phyloP scores from a whole-genome alignment of 2,329 filamentous ascomycete species.

The Helminthosporium solani region DNA sequence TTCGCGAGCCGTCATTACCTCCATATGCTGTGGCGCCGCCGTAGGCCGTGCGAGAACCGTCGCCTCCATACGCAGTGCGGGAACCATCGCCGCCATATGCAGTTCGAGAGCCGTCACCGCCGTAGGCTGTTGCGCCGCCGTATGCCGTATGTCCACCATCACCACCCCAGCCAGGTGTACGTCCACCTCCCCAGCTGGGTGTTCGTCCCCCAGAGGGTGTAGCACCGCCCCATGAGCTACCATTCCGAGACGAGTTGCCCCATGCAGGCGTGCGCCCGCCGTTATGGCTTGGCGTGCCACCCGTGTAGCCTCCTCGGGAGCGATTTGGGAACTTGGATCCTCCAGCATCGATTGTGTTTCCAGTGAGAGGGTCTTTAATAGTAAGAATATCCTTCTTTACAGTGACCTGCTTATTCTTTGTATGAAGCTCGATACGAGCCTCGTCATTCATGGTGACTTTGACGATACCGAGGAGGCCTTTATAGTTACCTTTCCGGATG shows the following conservation, averaged over 20 bases:
- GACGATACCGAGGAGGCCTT: constrained; percentile 90
- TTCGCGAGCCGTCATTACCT: constrained; percentile 41
- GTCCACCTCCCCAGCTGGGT: constrained; percentile 50
- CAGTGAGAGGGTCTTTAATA: constrained; percentile 79
- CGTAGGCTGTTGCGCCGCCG: constrained; percentile 45
- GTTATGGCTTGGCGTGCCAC: constrained; percentile 39
- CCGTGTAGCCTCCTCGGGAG: constrained; percentile 41
- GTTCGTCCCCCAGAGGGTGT: constrained; percentile 44
- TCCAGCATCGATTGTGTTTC: constrained; percentile 71
- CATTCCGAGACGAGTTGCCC: constrained; percentile 45
- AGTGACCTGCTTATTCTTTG: constrained; percentile 87
- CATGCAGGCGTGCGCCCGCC: constrained; percentile 39
- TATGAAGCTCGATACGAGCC: constrained; percentile 89
- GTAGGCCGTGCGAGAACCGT: constrained; percentile 47
- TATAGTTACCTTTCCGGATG: constrained; percentile 83
- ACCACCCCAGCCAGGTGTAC: constrained; percentile 51
- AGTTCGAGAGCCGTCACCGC: constrained; percentile 45
- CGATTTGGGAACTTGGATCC: constrained; percentile 38
- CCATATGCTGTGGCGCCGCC: constrained; percentile 56
- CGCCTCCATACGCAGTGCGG: constrained; percentile 35
- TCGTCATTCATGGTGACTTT: constrained; percentile 87
- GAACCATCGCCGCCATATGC: constrained; percentile 47
- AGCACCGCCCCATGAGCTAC: constrained; percentile 45
- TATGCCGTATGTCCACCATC: constrained; percentile 42
- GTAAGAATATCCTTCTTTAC: constrained; percentile 78